A percentile compares a stretch with the other conserved stretches of the same genome.
These are phyloP conservation scores for Rhodotorula sp. DNA, from an alignment of 1,284 basidiomycete genomes.

Conservation along the genomic window DNA sequence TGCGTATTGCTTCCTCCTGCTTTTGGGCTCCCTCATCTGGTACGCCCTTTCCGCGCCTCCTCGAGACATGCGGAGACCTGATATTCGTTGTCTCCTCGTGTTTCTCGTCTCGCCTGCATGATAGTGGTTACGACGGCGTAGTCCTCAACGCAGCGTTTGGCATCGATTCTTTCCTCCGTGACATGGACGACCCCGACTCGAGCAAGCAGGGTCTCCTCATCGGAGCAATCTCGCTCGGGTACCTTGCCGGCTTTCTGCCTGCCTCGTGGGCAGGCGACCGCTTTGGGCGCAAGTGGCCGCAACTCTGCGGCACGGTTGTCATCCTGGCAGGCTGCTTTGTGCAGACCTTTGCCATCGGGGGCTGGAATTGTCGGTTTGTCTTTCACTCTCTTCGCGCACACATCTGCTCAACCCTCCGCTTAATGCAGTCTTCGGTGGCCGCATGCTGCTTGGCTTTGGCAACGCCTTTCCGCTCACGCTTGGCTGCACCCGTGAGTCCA, in stretches of 20 bases:
- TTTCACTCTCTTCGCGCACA: too few species aligned
- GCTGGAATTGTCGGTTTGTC: conserved; percentile 9
- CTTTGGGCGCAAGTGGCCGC: conserved; percentile 25
- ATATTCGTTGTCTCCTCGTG: too few species aligned
- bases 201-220: conserved; percentile 20
- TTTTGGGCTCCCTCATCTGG: conserved; percentile 20
- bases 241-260: conserved; percentile 17
- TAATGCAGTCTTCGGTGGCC: conserved; percentile 15
- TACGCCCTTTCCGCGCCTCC: background rate
- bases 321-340: conserved; percentile 44
- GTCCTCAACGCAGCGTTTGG: conserved; percentile 9
- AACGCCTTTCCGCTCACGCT: conserved; percentile 20
- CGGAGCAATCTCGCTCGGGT: conserved; percentile 28
- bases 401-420: too few species aligned
- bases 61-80: too few species aligned
- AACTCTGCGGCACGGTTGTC: conserved; percentile 40
- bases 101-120: too few species aligned
- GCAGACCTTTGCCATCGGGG: conserved; percentile 40
- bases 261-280: conserved; percentile 18
- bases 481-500: conserved; percentile 2
- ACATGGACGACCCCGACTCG: conserved; percentile 22
- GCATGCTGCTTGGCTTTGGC: conserved; percentile 37
- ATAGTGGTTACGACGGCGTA: conserved; percentile 14
- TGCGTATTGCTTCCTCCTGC: conserved; percentile 6
- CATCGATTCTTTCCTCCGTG: background rate